A percentile compares a stretch with the other conserved stretches of the same genome.
Evolutionary conservation across 2,329 filamentous ascomycete genomes (phyloP).

Genomic region (Colletotrichum endophyticum): DNA sequence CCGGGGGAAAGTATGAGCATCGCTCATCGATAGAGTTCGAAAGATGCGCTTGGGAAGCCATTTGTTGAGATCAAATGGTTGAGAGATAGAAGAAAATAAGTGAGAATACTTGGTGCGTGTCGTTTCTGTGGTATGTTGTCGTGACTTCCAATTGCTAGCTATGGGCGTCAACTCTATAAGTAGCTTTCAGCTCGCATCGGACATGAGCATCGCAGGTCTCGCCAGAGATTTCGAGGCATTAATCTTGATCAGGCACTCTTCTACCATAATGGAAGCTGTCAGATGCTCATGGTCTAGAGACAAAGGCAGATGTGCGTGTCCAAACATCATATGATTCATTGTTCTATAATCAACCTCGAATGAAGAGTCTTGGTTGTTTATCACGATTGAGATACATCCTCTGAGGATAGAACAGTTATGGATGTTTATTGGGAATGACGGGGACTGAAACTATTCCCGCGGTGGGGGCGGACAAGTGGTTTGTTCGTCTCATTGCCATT

Average conservation of each 20-base stretch:
- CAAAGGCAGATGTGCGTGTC: neutral
- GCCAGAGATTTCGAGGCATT: neutral
- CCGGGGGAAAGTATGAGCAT: neutral
- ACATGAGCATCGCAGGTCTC: neutral
- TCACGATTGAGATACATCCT: fast-evolving
- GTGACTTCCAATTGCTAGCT: neutral
- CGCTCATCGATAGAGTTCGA: neutral
- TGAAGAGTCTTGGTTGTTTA: fast-evolving
- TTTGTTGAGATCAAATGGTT: neutral
- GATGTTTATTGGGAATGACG: neutral
- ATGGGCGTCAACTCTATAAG: neutral
- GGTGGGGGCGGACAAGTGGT: neutral
- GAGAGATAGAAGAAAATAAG: neutral
- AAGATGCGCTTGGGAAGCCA: neutral
- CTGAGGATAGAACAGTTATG: neutral
- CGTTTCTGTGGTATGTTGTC: neutral
- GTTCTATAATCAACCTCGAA: neutral
- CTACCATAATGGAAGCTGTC: neutral
- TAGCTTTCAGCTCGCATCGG: fast-evolving
- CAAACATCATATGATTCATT: neutral
- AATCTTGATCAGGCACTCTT: neutral
- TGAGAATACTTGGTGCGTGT: neutral
- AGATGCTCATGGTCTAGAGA: neutral
- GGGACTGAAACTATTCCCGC: fast-evolving
- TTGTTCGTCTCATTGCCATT: neutral